These are phyloP conservation scores for Trypanosomatidae sp. DNA, from an alignment of 208 protist genomes.

Conservation along the genomic window DNA sequence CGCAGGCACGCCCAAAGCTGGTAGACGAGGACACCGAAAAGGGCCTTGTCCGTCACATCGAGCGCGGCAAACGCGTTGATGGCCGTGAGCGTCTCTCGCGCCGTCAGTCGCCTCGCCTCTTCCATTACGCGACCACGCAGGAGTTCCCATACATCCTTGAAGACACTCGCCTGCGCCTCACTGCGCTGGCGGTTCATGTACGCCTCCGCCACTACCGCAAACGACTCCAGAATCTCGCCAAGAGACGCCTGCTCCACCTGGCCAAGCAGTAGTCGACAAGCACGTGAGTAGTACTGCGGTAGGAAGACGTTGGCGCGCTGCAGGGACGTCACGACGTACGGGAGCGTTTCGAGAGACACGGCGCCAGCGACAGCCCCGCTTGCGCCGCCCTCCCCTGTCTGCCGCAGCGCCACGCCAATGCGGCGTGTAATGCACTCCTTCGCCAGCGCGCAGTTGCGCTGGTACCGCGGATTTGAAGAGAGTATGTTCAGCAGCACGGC, in stretches of 20 bases:
- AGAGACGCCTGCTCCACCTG: conserved; percentile 55
- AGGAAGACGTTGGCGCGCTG: conserved; percentile 56
- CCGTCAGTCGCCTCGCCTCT: conserved; percentile 16
- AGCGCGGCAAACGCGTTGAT: conserved; percentile 73
- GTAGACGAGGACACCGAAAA: conserved; percentile 64
- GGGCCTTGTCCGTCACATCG: conserved; percentile 54
- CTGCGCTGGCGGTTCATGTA: conserved; percentile 47
- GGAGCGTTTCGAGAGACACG: conserved; percentile 37
- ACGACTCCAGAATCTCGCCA: conserved; percentile 49
- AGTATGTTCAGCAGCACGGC: conserved; percentile 53
- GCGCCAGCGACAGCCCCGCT: not conserved
- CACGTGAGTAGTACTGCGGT: conserved; percentile 66
- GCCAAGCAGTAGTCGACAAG: conserved; percentile 63
- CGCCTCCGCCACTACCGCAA: conserved; percentile 63
- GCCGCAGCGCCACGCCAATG: conserved; percentile 29
- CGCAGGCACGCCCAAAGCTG: conserved; percentile 43
- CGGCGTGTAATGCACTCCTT: conserved; percentile 34
- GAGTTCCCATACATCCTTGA: conserved; percentile 81
- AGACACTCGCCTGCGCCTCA: conserved; percentile 51
- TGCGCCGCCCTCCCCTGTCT: conserved; percentile 8
- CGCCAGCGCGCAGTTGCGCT: conserved; percentile 37
- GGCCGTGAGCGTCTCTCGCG: conserved; percentile 45
- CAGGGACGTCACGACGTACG: conserved; percentile 38
- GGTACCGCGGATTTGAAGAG: conserved; percentile 26
- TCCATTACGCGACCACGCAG: conserved; percentile 62